These are phyloP conservation scores for Dicorynia guianensis DNA, from an alignment of 306 rosid genomes.

Conservation along the genomic window DNA sequence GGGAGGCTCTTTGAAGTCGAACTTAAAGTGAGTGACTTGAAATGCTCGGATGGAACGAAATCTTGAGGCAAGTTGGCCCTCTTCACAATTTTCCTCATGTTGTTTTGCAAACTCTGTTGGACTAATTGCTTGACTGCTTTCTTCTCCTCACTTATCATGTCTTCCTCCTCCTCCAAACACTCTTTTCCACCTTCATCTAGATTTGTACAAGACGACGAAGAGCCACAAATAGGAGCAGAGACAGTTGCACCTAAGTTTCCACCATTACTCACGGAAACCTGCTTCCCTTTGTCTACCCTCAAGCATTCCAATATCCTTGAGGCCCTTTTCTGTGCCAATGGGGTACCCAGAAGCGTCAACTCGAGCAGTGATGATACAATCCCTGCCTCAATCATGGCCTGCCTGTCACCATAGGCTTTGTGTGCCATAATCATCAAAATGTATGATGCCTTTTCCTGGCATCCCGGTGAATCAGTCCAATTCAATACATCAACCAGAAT, in stretches of 20 bases:
- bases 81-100: slow-evolving; percentile 91
- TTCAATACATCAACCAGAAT: slow-evolving; percentile 73
- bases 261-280: slow-evolving; percentile 58
- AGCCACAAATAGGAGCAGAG: slow-evolving; percentile 82
- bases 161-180: slow-evolving; percentile 62
- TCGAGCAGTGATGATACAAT: slow-evolving; percentile 82
- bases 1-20: slow-evolving; percentile 96
- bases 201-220: slow-evolving; percentile 65
- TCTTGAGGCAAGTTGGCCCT: slow-evolving; percentile 94
- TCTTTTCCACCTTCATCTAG: slow-evolving; percentile 48
- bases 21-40: slow-evolving; percentile 77
- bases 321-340: slow-evolving; percentile 96
- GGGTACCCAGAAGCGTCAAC: slow-evolving; percentile 83
- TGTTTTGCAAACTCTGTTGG: slow-evolving; percentile 89
- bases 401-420: slow-evolving; percentile 81
- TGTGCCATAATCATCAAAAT: slow-evolving; percentile 97
- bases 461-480: slow-evolving; percentile 88
- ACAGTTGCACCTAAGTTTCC: slow-evolving; percentile 63
- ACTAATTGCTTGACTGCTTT: slow-evolving; percentile 94
- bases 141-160: slow-evolving; percentile 86
- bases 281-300: slow-evolving; percentile 84
- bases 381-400: slow-evolving; percentile 92
- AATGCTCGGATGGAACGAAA: slow-evolving; percentile 73
- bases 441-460: slow-evolving; percentile 94
- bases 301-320: slow-evolving; percentile 86